These are phyloP conservation scores for Artemisia argyi DNA, from an alignment of 129 eudicot species.

Conservation along the genomic window DNA sequence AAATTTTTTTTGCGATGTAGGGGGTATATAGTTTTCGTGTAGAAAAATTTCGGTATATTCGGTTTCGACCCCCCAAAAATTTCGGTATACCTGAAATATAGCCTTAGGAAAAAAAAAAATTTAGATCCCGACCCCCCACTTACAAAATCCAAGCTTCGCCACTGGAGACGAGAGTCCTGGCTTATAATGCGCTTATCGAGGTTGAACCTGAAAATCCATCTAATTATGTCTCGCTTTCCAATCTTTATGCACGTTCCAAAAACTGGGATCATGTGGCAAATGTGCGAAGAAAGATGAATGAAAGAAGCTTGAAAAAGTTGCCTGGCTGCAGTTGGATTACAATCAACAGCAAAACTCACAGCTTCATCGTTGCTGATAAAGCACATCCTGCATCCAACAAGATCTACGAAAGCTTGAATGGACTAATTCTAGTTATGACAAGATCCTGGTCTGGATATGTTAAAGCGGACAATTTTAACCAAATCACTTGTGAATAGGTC, in stretches of 20 bases:
- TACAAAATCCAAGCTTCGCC: too few relatives aligned
- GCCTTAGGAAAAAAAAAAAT: too few relatives aligned
- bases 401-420: constrained; percentile 50
- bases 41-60: too few relatives aligned
- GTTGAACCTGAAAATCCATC: constrained; percentile 61
- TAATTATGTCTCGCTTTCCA: constrained; percentile 57
- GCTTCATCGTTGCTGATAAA: constrained; percentile 58
- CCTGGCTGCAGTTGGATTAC: constrained; percentile 85
- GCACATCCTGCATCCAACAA: constrained; percentile 40
- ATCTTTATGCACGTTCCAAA: constrained; percentile 49
- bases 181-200: constrained; percentile 45
- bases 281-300: constrained; percentile 55
- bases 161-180: constrained; percentile 48
- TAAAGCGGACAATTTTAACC: too few relatives aligned
- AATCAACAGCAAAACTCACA: constrained; percentile 42
- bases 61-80: too few relatives aligned
- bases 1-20: too few relatives aligned
- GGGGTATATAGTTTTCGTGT: too few relatives aligned
- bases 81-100: too few relatives aligned
- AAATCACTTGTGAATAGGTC: too few relatives aligned
- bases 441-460: background rate
- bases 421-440: constrained; percentile 43
- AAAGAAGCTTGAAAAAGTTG: constrained; percentile 50
- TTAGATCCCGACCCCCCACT: too few relatives aligned
- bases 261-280: constrained; percentile 54